These are phyloP conservation scores for Xylaria intraflava DNA, from an alignment of 495 filamentous ascomycete species.

Conservation along the genomic window DNA sequence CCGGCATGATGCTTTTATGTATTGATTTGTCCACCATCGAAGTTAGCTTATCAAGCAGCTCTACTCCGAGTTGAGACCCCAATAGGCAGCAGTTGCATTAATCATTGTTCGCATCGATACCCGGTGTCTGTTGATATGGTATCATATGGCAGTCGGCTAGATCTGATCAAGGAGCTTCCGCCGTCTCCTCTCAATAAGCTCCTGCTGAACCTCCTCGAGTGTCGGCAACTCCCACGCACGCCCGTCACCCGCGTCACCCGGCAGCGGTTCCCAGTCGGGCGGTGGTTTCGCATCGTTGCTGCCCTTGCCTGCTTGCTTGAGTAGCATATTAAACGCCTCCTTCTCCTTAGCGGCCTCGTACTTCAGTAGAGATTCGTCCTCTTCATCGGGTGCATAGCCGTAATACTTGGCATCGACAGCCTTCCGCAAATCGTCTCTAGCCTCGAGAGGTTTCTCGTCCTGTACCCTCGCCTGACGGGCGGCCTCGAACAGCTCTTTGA, in stretches of 20 bases:
- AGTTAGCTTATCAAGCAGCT: neutral
- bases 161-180: constrained; percentile 65
- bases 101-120: neutral
- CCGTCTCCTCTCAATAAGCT: constrained; percentile 81
- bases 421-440: constrained; percentile 62
- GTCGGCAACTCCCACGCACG: constrained; percentile 78
- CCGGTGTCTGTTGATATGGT: neutral
- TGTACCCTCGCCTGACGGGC: constrained; percentile 54
- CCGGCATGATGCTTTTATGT: neutral
- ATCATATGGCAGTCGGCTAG: constrained; percentile 9
- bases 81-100: neutral
- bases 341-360: constrained; percentile 83
- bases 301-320: constrained; percentile 38
- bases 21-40: neutral
- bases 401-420: constrained; percentile 93
- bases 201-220: constrained; percentile 84
- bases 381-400: constrained; percentile 89
- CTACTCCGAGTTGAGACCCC: neutral
- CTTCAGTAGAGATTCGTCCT: constrained; percentile 74
- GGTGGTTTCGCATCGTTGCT: constrained; percentile 38
- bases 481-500: constrained; percentile 93
- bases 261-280: constrained; percentile 74
- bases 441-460: constrained; percentile 54
- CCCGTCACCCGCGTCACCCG: constrained; percentile 80
- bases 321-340: constrained; percentile 63